These are phyloP conservation scores for Sarcodon sp. DNA, from an alignment of 768 basidiomycete species.

Conservation along the genomic window DNA sequence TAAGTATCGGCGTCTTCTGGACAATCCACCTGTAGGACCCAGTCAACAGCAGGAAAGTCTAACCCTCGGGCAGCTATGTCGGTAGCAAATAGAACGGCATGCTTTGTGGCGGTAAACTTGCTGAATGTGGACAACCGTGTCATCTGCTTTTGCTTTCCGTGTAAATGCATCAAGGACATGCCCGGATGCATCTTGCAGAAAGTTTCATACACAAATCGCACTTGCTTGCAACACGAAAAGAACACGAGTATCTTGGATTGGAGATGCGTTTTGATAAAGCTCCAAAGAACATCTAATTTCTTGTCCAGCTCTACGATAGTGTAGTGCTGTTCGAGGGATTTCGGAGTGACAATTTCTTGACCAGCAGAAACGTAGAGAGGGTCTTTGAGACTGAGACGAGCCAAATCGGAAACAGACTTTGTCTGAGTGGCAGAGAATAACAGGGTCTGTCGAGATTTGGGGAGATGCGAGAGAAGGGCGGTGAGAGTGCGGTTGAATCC, in stretches of 20 bases:
- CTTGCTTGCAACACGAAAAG: slow-evolving; percentile 91
- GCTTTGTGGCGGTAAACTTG: slow-evolving; percentile 69
- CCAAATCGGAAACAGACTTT: slow-evolving; percentile 76
- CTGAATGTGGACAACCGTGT: slow-evolving; percentile 74
- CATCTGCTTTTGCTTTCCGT: slow-evolving; percentile 95
- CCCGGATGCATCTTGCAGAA: slow-evolving; percentile 96
- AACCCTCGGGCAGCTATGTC: slow-evolving; percentile 94
- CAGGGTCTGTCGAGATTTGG: slow-evolving; percentile 84
- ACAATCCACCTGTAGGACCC: slow-evolving; percentile 93
- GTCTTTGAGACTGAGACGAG: slow-evolving; percentile 77
- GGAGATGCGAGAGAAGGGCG: slow-evolving; percentile 86
- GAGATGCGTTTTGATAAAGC: slow-evolving; percentile 89
- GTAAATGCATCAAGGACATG: slow-evolving; percentile 81
- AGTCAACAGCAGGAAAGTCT: slow-evolving; percentile 93
- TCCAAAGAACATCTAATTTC: slow-evolving; percentile 88
- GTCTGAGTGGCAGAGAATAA: slow-evolving; percentile 98
- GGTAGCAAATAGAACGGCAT: slow-evolving; percentile 86
- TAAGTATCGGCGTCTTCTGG: slow-evolving; percentile 98
- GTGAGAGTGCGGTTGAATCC: slow-evolving; percentile 84
- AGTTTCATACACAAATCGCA: slow-evolving; percentile 91
- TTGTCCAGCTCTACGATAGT: slow-evolving; percentile 69
- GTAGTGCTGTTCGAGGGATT: slow-evolving; percentile 82
- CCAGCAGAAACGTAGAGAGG: slow-evolving; percentile 60
- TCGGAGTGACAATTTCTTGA: slow-evolving; percentile 47
- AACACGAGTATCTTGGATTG: slow-evolving; percentile 89